Evolutionary conservation across 164 flowering plant genomes (phyloP).

Genomic region (Taxillus chinensis): DNA sequence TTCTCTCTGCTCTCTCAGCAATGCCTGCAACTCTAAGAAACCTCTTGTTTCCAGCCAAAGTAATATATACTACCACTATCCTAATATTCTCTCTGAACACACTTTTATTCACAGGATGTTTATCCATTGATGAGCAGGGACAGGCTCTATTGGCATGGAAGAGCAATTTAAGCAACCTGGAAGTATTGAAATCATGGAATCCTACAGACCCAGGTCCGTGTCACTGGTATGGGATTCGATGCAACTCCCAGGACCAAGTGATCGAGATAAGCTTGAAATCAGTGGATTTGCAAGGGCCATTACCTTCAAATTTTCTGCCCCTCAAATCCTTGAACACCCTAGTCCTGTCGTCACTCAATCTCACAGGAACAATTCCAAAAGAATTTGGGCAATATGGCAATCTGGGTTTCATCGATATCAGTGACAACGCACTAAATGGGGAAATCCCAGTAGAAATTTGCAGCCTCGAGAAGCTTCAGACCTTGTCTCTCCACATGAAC

Average conservation of each 20-base stretch:
- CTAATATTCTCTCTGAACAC: too few species aligned
- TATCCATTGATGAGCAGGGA: slow-evolving; percentile 65
- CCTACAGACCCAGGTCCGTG: slow-evolving; percentile 48
- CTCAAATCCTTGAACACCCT: slow-evolving; percentile 49
- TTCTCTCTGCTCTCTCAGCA: slow-evolving; percentile 28
- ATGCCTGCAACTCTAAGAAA: slow-evolving; percentile 58
- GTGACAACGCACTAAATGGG: slow-evolving; percentile 64
- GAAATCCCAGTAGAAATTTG: slow-evolving; percentile 68
- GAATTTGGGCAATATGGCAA: slow-evolving; percentile 49
- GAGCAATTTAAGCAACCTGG: slow-evolving; percentile 34
- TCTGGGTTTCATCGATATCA: slow-evolving; percentile 46
- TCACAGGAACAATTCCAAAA: slow-evolving; percentile 68
- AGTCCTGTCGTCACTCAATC: slow-evolving; percentile 53
- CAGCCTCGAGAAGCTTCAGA: slow-evolving; percentile 42
- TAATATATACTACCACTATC: neutral
- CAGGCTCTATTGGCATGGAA: slow-evolving; percentile 79
- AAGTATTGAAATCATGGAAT: slow-evolving; percentile 51
- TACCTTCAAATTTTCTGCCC: slow-evolving; percentile 66
- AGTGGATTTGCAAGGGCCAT: slow-evolving; percentile 52
- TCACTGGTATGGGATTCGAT: slow-evolving; percentile 65
- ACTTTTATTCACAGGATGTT: slow-evolving; percentile 21
- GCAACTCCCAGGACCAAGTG: slow-evolving; percentile 47
- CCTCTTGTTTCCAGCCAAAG: slow-evolving; percentile 17
- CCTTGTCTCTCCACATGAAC: slow-evolving; percentile 53
- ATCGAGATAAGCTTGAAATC: slow-evolving; percentile 40